Percentiles rank a stretch among this genome's conserved stretches.
Conservation (phyloP, 371 early-diverging fungal species). For the Apophysomyces ossiformis region DNA sequence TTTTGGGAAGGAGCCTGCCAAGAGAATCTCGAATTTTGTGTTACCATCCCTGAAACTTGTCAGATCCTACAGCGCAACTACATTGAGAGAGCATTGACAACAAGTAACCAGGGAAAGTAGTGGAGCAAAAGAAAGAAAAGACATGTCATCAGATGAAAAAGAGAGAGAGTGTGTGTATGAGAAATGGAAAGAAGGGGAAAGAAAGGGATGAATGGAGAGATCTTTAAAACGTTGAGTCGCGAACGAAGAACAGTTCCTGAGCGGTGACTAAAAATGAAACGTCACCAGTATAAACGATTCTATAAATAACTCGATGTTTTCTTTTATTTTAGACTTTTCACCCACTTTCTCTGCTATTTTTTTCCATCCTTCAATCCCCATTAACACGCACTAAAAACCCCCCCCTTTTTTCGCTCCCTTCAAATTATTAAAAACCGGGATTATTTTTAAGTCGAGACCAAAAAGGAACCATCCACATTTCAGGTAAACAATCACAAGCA, state of each 20-base stretch:
- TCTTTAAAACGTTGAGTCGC: not conserved
- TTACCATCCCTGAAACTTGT: no score
- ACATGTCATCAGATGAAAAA: no score
- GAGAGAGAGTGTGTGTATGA: no score
- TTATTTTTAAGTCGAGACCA: slow-evolving; percentile 12
- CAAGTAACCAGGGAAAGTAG: no score
- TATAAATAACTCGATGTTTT: slow-evolving; percentile 7
- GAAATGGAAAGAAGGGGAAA: not conserved
- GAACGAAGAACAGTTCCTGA: not conserved
- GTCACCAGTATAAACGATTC: not conserved
- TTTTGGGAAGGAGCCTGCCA: no score
- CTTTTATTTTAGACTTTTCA: not conserved
- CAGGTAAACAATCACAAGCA: slow-evolving; percentile 7
- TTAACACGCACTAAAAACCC: not conserved
- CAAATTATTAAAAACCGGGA: not conserved
- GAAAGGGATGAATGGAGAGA: not conserved
- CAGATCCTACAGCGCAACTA: no score
- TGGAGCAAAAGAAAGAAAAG: no score
- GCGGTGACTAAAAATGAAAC: not conserved
- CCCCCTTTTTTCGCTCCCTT: slow-evolving; percentile 10
- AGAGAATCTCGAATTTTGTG: no score
- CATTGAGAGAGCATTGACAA: no score
- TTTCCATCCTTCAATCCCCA: slow-evolving; percentile 1
- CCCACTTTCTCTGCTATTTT: not conserved
- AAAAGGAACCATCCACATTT: slow-evolving; percentile 11